Percentiles rank a stretch among this genome's conserved stretches.
phyloP scores from a whole-genome alignment of 1,284 basidiomycete species.

The Singerocomus rubriflavus region DNA sequence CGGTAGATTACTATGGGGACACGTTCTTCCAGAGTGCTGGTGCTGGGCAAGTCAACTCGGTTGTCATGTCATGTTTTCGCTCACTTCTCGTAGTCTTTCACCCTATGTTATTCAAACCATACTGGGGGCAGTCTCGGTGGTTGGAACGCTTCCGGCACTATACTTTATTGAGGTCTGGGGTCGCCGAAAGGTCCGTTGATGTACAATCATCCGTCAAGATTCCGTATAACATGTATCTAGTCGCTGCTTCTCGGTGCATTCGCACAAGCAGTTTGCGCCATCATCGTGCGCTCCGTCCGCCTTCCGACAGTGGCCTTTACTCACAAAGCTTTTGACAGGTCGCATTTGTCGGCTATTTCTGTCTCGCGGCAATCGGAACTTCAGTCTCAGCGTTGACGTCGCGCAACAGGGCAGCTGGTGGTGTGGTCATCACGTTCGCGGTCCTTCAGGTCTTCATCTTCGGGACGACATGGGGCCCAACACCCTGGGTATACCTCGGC shows the following conservation, averaged over 20 bases:
- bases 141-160: conserved; percentile 62
- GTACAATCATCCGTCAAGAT: background rate
- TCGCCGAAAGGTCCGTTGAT: conserved; percentile 47
- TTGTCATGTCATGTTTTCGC: background rate
- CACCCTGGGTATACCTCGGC: conserved; percentile 60
- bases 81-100: conserved; percentile 42
- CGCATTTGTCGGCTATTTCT: conserved; percentile 69
- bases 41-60: conserved; percentile 43
- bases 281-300: conserved; percentile 45
- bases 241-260: conserved; percentile 67
- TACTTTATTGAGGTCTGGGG: conserved; percentile 67
- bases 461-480: conserved; percentile 55
- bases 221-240: conserved; percentile 27
- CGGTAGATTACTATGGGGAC: conserved; percentile 72
- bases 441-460: conserved; percentile 58
- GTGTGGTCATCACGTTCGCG: conserved; percentile 57
- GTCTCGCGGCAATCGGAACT: conserved; percentile 45
- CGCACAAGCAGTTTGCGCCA: conserved; percentile 57
- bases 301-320: conserved; percentile 4
- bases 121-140: conserved; percentile 66
- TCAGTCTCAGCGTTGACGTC: conserved; percentile 39
- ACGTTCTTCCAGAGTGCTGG: conserved; percentile 80
- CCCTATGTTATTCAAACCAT: conserved; percentile 75
- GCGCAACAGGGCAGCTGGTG: conserved; percentile 46
- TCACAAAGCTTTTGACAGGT: conserved; percentile 37